A percentile compares a stretch with the other conserved stretches of the same genome.
Conservation (phyloP, 768 basidiomycete species). For the Mycena olivaceomarginata region DNA sequence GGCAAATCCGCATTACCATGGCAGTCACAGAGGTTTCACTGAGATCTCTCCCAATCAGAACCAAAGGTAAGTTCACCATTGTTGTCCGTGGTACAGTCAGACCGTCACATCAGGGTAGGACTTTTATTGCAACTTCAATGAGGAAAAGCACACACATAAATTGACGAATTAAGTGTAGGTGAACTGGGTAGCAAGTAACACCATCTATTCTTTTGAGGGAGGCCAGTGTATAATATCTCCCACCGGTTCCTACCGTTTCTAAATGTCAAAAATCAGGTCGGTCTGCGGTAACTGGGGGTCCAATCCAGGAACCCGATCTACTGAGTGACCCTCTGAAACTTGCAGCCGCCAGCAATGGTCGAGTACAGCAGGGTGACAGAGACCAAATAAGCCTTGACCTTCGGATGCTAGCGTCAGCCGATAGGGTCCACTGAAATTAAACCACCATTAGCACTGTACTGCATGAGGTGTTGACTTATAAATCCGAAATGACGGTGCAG, state of each 20-base stretch:
- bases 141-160: constrained; percentile 1
- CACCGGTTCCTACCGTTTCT: background rate
- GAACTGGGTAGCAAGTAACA: constrained; percentile 3
- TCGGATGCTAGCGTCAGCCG: too few relatives aligned
- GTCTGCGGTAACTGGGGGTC: constrained; percentile 6
- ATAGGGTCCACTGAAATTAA: too few relatives aligned
- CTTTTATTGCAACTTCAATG: background rate
- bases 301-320: background rate
- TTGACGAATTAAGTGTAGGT: constrained; percentile 9
- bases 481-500: too few relatives aligned
- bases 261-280: constrained; percentile 7
- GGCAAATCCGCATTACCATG: too few relatives aligned
- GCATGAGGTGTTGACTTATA: too few relatives aligned
- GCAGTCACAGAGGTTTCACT: background rate
- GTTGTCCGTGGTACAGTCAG: background rate
- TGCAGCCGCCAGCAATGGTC: too few relatives aligned
- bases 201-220: constrained; percentile 2
- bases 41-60: background rate
- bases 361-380: too few relatives aligned
- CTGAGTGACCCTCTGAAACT: too few relatives aligned
- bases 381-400: too few relatives aligned
- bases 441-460: too few relatives aligned
- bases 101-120: background rate
- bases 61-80: background rate
- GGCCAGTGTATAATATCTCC: constrained; percentile 3